These are phyloP conservation scores for Globisporangium apiculatum DNA, from an alignment of 352 stramenopile species.

Conservation along the genomic window DNA sequence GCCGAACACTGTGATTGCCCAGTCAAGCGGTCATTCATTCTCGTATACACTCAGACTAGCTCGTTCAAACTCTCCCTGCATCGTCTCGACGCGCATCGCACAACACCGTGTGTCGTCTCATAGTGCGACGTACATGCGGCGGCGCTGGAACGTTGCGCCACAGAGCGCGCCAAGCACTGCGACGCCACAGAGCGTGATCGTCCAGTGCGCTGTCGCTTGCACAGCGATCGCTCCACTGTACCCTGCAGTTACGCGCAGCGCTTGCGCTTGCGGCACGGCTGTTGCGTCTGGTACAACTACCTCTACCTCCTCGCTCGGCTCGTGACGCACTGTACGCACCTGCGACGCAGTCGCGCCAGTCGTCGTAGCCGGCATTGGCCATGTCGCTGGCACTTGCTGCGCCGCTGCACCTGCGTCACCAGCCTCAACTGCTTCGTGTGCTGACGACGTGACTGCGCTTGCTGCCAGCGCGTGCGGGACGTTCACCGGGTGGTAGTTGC, in stretches of 20 bases:
- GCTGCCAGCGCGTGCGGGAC: slow-evolving; percentile 1
- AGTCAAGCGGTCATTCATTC: no score
- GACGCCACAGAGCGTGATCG: slow-evolving; percentile 9
- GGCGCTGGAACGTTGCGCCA: slow-evolving; percentile 12
- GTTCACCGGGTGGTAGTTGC: slow-evolving; percentile 55
- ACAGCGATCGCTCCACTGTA: background rate
- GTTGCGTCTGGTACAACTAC: no score
- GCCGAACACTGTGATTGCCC: no score
- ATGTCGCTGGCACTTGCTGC: background rate
- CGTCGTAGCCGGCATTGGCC: background rate
- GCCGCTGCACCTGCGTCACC: background rate
- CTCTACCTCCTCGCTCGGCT: background rate
- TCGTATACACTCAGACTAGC: no score
- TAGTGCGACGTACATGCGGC: slow-evolving; percentile 13
- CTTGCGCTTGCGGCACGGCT: background rate
- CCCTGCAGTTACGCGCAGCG: background rate
- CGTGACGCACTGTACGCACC: background rate
- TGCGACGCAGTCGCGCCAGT: slow-evolving; percentile 1
- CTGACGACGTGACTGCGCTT: background rate
- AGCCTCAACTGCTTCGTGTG: background rate
- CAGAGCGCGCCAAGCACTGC: slow-evolving; percentile 8
- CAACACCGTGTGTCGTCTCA: background rate
- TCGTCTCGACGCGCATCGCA: background rate
- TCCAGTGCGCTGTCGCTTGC: slow-evolving; percentile 2
- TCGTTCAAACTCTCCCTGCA: background rate